These are phyloP conservation scores for Polysphondylium violaceum DNA, from an alignment of 78 protist genomes.

Conservation along the genomic window DNA sequence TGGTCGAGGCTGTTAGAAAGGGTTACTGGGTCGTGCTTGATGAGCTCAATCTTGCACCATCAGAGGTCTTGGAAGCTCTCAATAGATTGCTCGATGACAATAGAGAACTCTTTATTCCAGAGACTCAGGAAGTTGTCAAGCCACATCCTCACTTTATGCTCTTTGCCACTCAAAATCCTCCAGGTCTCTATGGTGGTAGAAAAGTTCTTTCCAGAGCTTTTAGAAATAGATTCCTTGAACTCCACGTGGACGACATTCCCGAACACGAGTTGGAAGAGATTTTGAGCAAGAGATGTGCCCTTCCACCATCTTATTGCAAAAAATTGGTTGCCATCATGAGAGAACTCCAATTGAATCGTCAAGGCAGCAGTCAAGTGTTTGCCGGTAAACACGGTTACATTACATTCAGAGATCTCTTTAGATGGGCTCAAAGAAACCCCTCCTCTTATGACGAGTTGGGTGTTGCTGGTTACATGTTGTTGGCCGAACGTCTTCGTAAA, in stretches of 20 bases:
- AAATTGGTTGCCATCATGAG: constrained; percentile 91
- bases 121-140: constrained; percentile 94
- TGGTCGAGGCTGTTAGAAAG: constrained; percentile 96
- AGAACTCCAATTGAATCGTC: constrained; percentile 85
- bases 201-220: constrained; percentile 98
- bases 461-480: constrained; percentile 93
- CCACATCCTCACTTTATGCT: constrained; percentile 98
- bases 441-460: constrained; percentile 90
- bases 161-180: constrained; percentile 99
- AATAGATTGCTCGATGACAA: constrained; percentile 99
- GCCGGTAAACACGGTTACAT: constrained; percentile 97
- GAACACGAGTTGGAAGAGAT: constrained; percentile 93
- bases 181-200: constrained; percentile 99
- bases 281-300: constrained; percentile 87
- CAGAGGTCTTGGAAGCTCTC: constrained; percentile 99
- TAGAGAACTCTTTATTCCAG: constrained; percentile 98
- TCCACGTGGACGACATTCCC: constrained; percentile 97
- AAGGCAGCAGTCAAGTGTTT: constrained; percentile 84
- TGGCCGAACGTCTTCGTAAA: constrained; percentile 96
- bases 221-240: constrained; percentile 97
- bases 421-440: constrained; percentile 96
- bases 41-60: constrained; percentile 99
- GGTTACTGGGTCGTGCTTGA: constrained; percentile 99
- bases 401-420: constrained; percentile 99
- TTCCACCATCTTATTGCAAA: constrained; percentile 90